A percentile compares a stretch with the other conserved stretches of the same genome.
These are phyloP conservation scores for Amanita pallidorosea DNA, from an alignment of 768 basidiomycete genomes.

Conservation along the genomic window DNA sequence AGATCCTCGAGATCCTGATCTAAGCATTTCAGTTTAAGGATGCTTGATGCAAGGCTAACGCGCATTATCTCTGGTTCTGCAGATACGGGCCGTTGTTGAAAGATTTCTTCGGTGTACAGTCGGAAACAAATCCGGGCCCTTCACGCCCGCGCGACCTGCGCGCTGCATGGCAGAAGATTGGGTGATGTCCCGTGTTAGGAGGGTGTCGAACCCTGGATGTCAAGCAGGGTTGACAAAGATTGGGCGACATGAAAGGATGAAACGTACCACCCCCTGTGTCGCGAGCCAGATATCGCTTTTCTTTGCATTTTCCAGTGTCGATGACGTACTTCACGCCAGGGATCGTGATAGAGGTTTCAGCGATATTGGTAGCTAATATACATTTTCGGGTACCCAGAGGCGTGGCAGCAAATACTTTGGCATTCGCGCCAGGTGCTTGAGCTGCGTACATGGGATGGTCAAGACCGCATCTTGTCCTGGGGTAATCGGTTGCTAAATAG, in stretches of 20 bases:
- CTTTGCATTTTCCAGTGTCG: constrained; percentile 93
- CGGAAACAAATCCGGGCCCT: constrained; percentile 84
- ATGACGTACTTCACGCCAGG: constrained; percentile 93
- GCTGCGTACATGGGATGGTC: constrained; percentile 82
- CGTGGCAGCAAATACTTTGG: constrained; percentile 62
- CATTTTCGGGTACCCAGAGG: constrained; percentile 72
- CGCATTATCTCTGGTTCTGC: constrained; percentile 87
- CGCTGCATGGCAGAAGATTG: constrained; percentile 89
- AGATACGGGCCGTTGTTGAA: constrained; percentile 50
- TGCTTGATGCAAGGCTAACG: constrained; percentile 71
- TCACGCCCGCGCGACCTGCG: constrained; percentile 97
- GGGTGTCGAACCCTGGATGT: constrained; percentile 77
- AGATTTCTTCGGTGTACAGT: constrained; percentile 77
- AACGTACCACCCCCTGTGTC: constrained; percentile 54
- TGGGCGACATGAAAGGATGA: background rate
- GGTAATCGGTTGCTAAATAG: constrained; percentile 64
- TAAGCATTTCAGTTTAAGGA: constrained; percentile 80
- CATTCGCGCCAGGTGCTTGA: constrained; percentile 67
- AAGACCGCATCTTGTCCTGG: constrained; percentile 41
- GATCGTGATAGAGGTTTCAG: constrained; percentile 96
- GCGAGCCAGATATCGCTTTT: constrained; percentile 75
- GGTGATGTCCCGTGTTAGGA: constrained; percentile 74
- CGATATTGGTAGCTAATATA: constrained; percentile 95
- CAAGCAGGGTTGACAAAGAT: background rate
- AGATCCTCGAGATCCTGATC: constrained; percentile 72